Percentiles rank a stretch among this genome's conserved stretches.
Evolutionary conservation across 108 stramenopile species (phyloP).

Genomic region (Fragilariopsis cylindrus): DNA sequence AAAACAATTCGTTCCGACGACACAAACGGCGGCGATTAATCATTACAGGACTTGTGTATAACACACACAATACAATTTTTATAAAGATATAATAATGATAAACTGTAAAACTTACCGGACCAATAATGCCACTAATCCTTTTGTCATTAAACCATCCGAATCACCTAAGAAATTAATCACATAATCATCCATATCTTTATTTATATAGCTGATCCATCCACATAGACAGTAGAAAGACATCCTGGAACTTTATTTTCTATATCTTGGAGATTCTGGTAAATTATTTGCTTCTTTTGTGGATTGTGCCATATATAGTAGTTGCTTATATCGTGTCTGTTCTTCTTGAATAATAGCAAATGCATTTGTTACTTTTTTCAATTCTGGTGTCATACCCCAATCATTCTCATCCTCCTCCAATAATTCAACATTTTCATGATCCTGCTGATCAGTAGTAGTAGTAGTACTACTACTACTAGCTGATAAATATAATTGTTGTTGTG

Average conservation of each 20-base stretch:
- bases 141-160: conserved; percentile 94
- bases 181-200: conserved; percentile 39
- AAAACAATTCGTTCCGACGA: not conserved
- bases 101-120: conserved; percentile 59
- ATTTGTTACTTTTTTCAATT: conserved; percentile 72
- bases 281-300: conserved; percentile 49
- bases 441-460: too few species aligned
- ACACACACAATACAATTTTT: not conserved
- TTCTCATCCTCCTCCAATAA: conserved; percentile 3
- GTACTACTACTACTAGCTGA: too few species aligned
- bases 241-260: conserved; percentile 91
- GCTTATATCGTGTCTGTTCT: conserved; percentile 93
- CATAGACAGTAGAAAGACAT: conserved; percentile 87
- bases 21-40: not conserved
- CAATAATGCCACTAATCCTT: conserved; percentile 92
- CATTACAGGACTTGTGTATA: conserved; percentile 3
- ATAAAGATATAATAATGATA: not conserved
- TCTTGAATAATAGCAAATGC: conserved; percentile 82
- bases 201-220: conserved; percentile 58
- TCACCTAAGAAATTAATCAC: conserved; percentile 87
- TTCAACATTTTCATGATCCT: too few species aligned
- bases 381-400: conserved; percentile 67
- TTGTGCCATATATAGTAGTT: conserved; percentile 92
- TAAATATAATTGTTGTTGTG: too few species aligned
- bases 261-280: conserved; percentile 56